phyloP scores from a whole-genome alignment of 176 grass and related monocot genomes.

The Carex scoparia region DNA sequence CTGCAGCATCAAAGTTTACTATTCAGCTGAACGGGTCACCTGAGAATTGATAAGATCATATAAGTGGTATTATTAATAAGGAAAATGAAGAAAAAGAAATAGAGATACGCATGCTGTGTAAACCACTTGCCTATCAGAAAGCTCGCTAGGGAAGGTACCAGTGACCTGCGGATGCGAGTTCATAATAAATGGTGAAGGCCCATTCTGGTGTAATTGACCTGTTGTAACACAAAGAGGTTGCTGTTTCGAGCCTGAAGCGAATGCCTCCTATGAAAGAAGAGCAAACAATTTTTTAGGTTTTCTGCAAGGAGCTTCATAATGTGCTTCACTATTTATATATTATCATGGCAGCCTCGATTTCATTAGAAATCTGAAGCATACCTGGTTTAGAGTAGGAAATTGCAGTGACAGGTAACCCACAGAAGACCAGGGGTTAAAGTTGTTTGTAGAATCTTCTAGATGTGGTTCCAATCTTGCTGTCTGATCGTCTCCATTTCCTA shows the following conservation, averaged over 20 bases:
- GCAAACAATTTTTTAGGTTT: not conserved
- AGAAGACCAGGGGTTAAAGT: constrained; percentile 27
- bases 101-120: not conserved
- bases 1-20: not conserved
- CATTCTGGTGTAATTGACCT: not conserved
- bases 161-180: not conserved
- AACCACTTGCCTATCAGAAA: constrained; percentile 18
- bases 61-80: not conserved
- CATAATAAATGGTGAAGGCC: not conserved
- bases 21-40: not conserved
- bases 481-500: constrained; percentile 14
- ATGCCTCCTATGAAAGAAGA: not conserved
- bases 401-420: constrained; percentile 18
- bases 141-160: not conserved
- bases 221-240: constrained; percentile 17
- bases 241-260: not conserved
- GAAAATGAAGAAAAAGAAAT: not conserved
- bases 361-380: not conserved
- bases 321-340: not conserved
- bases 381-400: constrained; percentile 24
- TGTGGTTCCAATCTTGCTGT: constrained; percentile 7
- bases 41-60: not conserved
- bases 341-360: not conserved
- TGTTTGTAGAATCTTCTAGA: constrained; percentile 22
- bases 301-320: not conserved